phyloP scores from a whole-genome alignment of 2,329 filamentous ascomycete species.

The Cercospora brassicicola region DNA sequence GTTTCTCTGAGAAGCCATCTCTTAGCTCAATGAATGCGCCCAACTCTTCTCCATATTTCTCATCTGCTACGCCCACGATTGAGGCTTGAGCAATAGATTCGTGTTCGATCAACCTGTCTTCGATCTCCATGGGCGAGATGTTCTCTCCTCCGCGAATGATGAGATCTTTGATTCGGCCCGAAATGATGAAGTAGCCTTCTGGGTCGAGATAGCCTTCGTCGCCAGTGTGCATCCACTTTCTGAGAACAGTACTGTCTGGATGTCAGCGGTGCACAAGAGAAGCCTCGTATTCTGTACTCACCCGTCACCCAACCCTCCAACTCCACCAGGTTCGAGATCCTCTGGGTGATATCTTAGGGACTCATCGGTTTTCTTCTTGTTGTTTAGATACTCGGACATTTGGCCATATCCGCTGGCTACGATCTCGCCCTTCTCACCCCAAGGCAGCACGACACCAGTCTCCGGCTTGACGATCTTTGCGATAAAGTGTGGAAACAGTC shows the following conservation, averaged over 20 bases:
- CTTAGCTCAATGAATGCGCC: slow-evolving; percentile 40
- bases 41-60: slow-evolving; percentile 35
- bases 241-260: slow-evolving; percentile 10
- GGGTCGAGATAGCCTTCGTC: slow-evolving; percentile 55
- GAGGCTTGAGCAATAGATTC: slow-evolving; percentile 29
- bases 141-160: slow-evolving; percentile 63
- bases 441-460: slow-evolving; percentile 61
- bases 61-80: slow-evolving; percentile 31
- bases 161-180: slow-evolving; percentile 37
- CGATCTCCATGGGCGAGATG: slow-evolving; percentile 47
- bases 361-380: slow-evolving; percentile 72
- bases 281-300: neutral
- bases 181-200: slow-evolving; percentile 44
- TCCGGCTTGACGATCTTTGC: slow-evolving; percentile 75
- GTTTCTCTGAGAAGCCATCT: slow-evolving; percentile 14
- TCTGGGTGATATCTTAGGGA: slow-evolving; percentile 51
- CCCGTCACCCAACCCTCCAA: slow-evolving; percentile 29
- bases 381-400: slow-evolving; percentile 64
- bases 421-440: slow-evolving; percentile 70
- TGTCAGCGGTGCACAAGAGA: neutral
- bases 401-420: slow-evolving; percentile 78
- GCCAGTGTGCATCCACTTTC: slow-evolving; percentile 67
- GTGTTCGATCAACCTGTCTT: slow-evolving; percentile 32
- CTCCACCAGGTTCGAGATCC: slow-evolving; percentile 30
- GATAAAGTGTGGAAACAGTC: slow-evolving; percentile 68